phyloP scores from a whole-genome alignment of 2,329 filamentous ascomycete species.

The Hymenotorrendiella dingleyae region DNA sequence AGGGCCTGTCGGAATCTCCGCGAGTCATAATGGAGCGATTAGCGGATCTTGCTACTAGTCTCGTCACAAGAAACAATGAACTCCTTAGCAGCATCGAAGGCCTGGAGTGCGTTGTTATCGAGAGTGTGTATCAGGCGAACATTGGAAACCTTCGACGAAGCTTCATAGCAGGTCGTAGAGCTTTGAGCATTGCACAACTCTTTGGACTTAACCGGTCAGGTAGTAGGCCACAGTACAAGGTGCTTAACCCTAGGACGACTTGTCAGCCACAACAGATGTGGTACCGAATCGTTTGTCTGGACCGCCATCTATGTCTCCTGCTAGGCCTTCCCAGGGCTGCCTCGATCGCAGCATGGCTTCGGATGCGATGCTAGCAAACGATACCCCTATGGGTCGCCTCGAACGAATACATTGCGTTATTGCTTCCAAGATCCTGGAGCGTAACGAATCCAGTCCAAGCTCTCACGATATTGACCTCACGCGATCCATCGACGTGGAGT shows the following conservation, averaged over 20 bases:
- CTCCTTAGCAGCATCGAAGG: conserved; percentile 42
- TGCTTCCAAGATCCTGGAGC: conserved; percentile 34
- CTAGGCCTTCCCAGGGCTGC: conserved; percentile 41
- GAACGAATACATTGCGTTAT: conserved; percentile 39
- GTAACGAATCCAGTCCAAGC: conserved; percentile 26
- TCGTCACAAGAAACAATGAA: conserved; percentile 41
- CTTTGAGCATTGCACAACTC: conserved; percentile 37
- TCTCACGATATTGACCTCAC: conserved; percentile 24
- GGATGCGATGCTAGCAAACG: conserved; percentile 25
- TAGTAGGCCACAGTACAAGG: conserved; percentile 7
- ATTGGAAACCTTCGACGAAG: conserved; percentile 41
- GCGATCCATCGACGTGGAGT: conserved; percentile 30
- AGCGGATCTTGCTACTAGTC: conserved; percentile 5
- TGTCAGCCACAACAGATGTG: conserved; percentile 34
- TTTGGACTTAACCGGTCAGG: conserved; percentile 25
- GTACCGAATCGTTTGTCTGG: conserved; percentile 39
- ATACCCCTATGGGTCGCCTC: conserved; percentile 38
- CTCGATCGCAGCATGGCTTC: conserved; percentile 34
- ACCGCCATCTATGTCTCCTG: conserved; percentile 43
- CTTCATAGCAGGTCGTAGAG: conserved; percentile 39
- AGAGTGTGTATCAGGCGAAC: conserved; percentile 38
- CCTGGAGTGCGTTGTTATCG: conserved; percentile 42
- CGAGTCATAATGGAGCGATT: conserved; percentile 22
- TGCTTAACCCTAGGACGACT: conserved; percentile 29
- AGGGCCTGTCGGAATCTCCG: conserved; percentile 10